phyloP scores from a whole-genome alignment of 495 filamentous ascomycete species.

The Elaphomyces granulatus region DNA sequence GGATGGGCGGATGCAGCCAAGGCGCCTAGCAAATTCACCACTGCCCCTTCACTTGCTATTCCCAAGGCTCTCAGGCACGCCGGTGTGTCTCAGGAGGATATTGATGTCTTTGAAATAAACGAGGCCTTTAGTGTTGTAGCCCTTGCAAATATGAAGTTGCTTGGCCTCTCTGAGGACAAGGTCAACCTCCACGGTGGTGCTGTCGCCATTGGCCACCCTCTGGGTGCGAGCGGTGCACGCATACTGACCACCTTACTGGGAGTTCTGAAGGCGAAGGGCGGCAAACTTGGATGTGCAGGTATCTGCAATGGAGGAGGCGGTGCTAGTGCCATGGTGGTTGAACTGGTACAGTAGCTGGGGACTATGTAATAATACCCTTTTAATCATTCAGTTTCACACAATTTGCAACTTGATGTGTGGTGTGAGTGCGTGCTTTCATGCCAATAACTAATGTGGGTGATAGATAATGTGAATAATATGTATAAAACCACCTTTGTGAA shows the following conservation, averaged over 20 bases:
- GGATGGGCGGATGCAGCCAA: conserved; percentile 94
- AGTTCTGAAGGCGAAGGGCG: conserved; percentile 77
- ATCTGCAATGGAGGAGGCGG: conserved; percentile 98
- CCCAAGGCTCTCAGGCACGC: conserved; percentile 95
- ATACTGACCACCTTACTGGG: conserved; percentile 84
- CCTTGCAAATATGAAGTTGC: conserved; percentile 85
- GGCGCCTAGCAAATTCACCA: conserved; percentile 87
- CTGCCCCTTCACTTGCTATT: conserved; percentile 83
- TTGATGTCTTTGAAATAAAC: conserved; percentile 97
- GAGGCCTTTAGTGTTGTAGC: conserved; percentile 97
- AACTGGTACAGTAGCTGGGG: conserved; percentile 32
- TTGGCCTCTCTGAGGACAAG: conserved; percentile 63
- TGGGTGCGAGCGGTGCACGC: conserved; percentile 85
- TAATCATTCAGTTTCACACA: not conserved
- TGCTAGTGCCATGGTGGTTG: conserved; percentile 79
- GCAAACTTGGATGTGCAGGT: conserved; percentile 82
- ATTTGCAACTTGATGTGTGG: too few species aligned
- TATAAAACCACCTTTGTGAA: too few species aligned
- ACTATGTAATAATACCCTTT: not conserved
- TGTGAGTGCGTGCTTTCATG: too few species aligned
- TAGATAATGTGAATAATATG: too few species aligned
- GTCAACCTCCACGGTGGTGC: conserved; percentile 94
- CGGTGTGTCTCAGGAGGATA: conserved; percentile 50
- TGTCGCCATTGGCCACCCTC: conserved; percentile 88
- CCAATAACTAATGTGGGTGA: too few species aligned